Percentiles rank a stretch among this genome's conserved stretches.
phyloP scores from a whole-genome alignment of 23 red algal genomes.

The Pyropia haitanensis region DNA sequence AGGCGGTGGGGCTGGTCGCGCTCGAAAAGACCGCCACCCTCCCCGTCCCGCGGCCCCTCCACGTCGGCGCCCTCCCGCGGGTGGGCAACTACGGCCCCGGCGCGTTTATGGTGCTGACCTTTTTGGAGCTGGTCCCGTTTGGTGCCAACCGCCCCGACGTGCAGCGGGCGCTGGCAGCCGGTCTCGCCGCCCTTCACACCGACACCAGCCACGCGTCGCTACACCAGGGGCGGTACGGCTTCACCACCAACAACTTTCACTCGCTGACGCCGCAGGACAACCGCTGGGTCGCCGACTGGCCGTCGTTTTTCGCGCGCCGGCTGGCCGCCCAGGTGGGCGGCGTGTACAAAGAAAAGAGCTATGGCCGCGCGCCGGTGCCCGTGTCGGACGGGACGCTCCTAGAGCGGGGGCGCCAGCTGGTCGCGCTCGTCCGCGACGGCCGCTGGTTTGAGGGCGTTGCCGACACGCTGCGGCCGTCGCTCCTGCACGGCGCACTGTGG shows the following conservation, averaged over 20 bases:
- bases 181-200: slow-evolving; percentile 1
- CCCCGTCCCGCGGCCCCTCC: neutral
- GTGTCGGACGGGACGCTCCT: too few relatives aligned
- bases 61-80: slow-evolving; percentile 5
- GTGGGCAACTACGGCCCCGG: slow-evolving; percentile 9
- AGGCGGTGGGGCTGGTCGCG: neutral
- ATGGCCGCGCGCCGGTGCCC: slow-evolving; percentile 1
- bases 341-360: slow-evolving; percentile 5
- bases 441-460: too few relatives aligned
- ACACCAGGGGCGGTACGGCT: slow-evolving; percentile 10
- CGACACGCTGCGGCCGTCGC: neutral
- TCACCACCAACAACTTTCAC: slow-evolving; percentile 5
- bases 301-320: slow-evolving; percentile 20
- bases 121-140: neutral
- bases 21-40: slow-evolving; percentile 3
- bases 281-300: slow-evolving; percentile 29
- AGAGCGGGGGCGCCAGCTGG: too few relatives aligned
- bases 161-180: neutral
- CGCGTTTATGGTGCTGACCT: slow-evolving; percentile 8
- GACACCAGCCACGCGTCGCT: neutral
- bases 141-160: slow-evolving; percentile 10
- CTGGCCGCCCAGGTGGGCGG: slow-evolving; percentile 14
- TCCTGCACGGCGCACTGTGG: slow-evolving; percentile 67
- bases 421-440: too few relatives aligned
- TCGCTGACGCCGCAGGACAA: slow-evolving; percentile 38